phyloP scores from a whole-genome alignment of 257 asterid species.

The Lycium ferocissimum region DNA sequence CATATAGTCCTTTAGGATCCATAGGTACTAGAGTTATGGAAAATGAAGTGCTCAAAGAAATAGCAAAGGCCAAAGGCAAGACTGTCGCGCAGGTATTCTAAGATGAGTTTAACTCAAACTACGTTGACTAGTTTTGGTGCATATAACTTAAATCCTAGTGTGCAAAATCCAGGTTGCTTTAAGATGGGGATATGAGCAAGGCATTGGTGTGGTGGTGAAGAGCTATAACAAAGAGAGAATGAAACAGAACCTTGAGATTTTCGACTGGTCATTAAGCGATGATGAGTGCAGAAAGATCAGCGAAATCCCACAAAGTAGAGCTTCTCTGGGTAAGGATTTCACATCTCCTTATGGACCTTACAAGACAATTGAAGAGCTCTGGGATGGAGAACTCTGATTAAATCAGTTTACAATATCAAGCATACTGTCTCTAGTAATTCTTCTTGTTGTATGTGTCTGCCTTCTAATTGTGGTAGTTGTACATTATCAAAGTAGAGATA shows the following conservation, averaged over 20 bases:
- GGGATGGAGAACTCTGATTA: conserved; percentile 57
- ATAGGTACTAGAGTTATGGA: conserved; percentile 62
- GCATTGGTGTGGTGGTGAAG: conserved; percentile 61
- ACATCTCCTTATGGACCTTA: conserved; percentile 68
- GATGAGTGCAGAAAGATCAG: conserved; percentile 54
- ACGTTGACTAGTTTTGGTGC: background rate
- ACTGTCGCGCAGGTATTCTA: conserved; percentile 63
- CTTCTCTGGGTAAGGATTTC: conserved; percentile 60
- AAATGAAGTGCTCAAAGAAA: conserved; percentile 54
- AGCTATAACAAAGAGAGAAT: conserved; percentile 71
- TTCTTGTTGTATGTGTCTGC: background rate
- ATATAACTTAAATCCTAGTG: background rate
- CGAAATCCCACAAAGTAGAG: conserved; percentile 63
- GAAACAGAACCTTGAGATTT: conserved; percentile 64
- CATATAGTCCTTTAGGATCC: conserved; percentile 64
- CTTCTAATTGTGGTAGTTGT: background rate
- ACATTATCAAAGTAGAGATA: background rate
- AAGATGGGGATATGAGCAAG: conserved; percentile 76
- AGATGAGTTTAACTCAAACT: background rate
- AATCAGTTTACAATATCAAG: background rate
- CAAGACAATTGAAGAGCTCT: conserved; percentile 59
- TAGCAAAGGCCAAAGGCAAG: conserved; percentile 56
- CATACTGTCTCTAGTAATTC: background rate
- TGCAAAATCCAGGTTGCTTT: conserved; percentile 59
- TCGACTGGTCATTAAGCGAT: conserved; percentile 57